Evolutionary conservation across 108 stramenopile species (phyloP), one percentile per base, ranked within the genome.

Genomic region (Craspedostauros australis): DNA sequence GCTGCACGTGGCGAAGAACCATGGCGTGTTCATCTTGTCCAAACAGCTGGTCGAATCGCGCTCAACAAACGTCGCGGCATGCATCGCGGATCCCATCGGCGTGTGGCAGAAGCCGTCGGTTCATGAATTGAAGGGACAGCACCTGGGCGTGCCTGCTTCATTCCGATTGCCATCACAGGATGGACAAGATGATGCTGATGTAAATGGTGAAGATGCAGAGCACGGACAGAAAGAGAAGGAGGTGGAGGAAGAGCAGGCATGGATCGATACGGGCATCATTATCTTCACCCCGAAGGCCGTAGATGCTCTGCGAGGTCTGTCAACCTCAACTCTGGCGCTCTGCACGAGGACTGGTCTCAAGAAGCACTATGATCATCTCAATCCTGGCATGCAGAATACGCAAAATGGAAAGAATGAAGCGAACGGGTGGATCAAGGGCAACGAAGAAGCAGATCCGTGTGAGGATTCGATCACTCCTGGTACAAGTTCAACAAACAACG

Each of bases 221-320:
- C n/a, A n/a, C n/a, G n/a, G n/a, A n/a, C n/a, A 16, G 20, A 24
- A 2, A 28, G 50, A 42, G 28, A 72, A 8, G 58, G 45, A 21
- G 6, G 32, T 11, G 54, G 29, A n/a, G n/a, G n/a, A n/a, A 4
- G 41, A 56, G 29, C 28, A 26, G 24, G 88, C 88, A 24, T 90
- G 84, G 84, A 90, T 90, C 55, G 88, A 90, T 53, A 84, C 76
- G 5, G 88, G 88, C 4, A 69, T 90, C 7, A 59, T 86, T 38
- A 54, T 70, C 14, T 84, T 90, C 48, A 58, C 76, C 9, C 88
- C 88, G 0, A 39, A 58, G 19, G 80, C 77, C 4, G 77, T 76
- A 27, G 15, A 46, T 19, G 45, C 50, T 11, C 47, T 89, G 39
- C 32, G 38, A 7, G 50, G 57, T 5, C 57, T 89, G 30, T 52